These are phyloP conservation scores for Fonsecaea monophora DNA, from an alignment of 2,329 filamentous ascomycete genomes.

Conservation along the genomic window DNA sequence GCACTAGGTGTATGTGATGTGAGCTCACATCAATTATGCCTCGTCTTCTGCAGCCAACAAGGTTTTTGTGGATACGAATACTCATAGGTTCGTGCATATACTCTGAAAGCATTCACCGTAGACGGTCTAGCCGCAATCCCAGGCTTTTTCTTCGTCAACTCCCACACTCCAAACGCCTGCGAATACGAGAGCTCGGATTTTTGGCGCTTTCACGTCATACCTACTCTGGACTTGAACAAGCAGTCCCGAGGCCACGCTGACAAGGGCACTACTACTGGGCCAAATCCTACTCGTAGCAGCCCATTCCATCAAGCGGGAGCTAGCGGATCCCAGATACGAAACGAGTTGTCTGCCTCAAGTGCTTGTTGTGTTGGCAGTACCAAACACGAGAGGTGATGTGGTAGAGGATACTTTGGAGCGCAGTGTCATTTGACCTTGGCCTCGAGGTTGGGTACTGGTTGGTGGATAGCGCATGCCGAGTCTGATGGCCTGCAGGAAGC, in stretches of 20 bases:
- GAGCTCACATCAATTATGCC: background rate
- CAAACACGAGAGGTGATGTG: background rate
- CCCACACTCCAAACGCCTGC: background rate
- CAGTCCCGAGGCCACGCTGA: constrained; percentile 4
- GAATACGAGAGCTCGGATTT: constrained; percentile 7
- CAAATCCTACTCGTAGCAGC: background rate
- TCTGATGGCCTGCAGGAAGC: background rate
- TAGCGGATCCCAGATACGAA: background rate
- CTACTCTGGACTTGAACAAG: background rate
- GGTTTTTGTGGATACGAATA: background rate
- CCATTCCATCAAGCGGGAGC: constrained; percentile 8
- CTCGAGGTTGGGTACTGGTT: background rate
- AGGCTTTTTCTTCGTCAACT: background rate
- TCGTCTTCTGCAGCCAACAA: background rate
- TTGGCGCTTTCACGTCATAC: constrained; percentile 16
- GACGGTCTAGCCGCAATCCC: constrained; percentile 15
- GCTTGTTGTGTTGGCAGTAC: constrained; percentile 5
- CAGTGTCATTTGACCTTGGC: constrained; percentile 1
- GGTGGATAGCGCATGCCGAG: background rate
- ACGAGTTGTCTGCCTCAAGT: background rate
- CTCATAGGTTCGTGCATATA: background rate
- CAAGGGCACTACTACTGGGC: background rate
- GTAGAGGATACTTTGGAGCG: background rate
- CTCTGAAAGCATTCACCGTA: constrained; percentile 11
- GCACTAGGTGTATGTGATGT: background rate